Evolutionary conservation across 2,329 filamentous ascomycete species (phyloP), one percentile per base, ranked within the genome.

Genomic region (Colletotrichum sublineola): DNA sequence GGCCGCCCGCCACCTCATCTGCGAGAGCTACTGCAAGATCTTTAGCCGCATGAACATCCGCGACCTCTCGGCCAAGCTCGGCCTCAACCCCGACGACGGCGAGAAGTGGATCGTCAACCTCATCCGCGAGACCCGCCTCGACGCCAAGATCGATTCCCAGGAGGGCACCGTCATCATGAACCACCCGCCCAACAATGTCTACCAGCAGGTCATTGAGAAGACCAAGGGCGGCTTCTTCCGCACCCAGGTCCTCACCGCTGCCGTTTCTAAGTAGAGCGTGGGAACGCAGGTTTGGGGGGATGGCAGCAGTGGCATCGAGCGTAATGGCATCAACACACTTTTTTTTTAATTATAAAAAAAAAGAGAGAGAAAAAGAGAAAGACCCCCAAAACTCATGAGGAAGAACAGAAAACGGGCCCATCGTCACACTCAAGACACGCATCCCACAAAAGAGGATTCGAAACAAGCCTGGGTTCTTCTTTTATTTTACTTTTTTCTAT

Each of bases 91-190:
- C 79, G 94, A 97, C 80, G 96, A 98, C 80, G 96, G 96, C 79
- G 96, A 99, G 91, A 99, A 99, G 88, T 99, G 96, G 96, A 99
- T 99, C 80, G 96, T 99, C 78, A 99, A 99, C 87, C 89, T 99
- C 75, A 99, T 99, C 85, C 93, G 96, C 75, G 96, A 99, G 85
- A 99, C 96, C 33, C 91, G 95, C 75, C 93, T 99, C 75, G 96
- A 99, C 81, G 96, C 96, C 79, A 99, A 99, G 91, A 98, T 98
- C 81, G 96, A 99, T 86, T 98, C 97, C 87, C 94, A 98, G 87
- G 94, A 97, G 85, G 96, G 96, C 80, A 98, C 96, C 67, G 96
- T 99, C 65, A 91, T 98, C 78, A 99, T 99, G 96, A 98, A 99
- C 88, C 96, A 99, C 86, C 96, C 96, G 63, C 96, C 96, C 74